Evolutionary conservation across 768 basidiomycete genomes (phyloP).

Genomic region (Fomitopsis pulvina): DNA sequence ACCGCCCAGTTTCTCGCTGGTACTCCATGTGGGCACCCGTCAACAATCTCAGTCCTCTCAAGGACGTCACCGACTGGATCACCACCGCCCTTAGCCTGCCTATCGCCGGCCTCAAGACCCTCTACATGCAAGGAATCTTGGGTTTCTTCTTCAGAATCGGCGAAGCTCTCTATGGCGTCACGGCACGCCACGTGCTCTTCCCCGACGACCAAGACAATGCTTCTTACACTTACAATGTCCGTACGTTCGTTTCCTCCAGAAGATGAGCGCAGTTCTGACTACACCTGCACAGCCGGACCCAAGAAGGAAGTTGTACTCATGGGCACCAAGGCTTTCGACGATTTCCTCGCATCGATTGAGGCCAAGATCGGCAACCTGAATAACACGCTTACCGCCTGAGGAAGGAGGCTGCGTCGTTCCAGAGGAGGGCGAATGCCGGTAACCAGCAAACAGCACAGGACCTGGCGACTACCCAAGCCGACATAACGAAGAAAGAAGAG

Average conservation of each 20-base stretch:
- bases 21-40: too few species aligned
- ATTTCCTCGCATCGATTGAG: slow-evolving; percentile 20
- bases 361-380: slow-evolving; percentile 27
- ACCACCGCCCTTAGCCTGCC: slow-evolving; percentile 31
- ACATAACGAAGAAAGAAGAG: too few species aligned
- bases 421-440: too few species aligned
- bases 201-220: slow-evolving; percentile 17
- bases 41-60: slow-evolving; percentile 19
- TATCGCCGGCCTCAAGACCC: slow-evolving; percentile 30
- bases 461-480: too few species aligned
- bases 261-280: slow-evolving; percentile 12
- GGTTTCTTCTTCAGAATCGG: slow-evolving; percentile 29
- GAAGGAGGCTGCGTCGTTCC: too few species aligned
- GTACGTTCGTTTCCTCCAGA: slow-evolving; percentile 19
- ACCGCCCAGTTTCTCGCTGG: too few species aligned
- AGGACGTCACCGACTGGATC: slow-evolving; percentile 27
- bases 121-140: slow-evolving; percentile 30
- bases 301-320: slow-evolving; percentile 25
- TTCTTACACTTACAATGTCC: slow-evolving; percentile 5
- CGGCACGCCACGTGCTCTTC: slow-evolving; percentile 29
- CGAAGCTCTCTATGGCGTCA: slow-evolving; percentile 27
- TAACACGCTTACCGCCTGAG: slow-evolving; percentile 14
- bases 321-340: slow-evolving; percentile 17
- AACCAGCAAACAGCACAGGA: too few species aligned
- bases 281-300: slow-evolving; percentile 16